These are phyloP conservation scores for Colletotrichum sp. DNA, from an alignment of 2,329 filamentous ascomycete genomes.

Conservation along the genomic window DNA sequence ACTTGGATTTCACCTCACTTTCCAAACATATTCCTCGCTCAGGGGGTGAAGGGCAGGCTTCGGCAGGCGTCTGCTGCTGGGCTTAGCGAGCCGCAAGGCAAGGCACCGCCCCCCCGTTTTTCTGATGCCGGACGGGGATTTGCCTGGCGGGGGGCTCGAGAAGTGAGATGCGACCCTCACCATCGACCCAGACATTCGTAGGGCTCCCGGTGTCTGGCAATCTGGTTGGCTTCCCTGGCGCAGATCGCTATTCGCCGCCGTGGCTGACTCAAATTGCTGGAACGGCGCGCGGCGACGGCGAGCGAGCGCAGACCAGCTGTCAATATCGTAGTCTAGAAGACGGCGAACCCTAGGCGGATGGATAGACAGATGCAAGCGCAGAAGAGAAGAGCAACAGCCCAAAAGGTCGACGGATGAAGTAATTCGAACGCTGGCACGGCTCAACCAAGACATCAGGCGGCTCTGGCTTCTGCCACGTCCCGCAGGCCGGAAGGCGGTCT, in stretches of 20 bases:
- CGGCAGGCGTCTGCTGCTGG: neutral
- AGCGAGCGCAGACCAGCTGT: constrained; percentile 1
- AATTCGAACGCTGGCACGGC: neutral
- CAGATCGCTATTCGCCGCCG: constrained; percentile 14
- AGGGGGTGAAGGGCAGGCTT: neutral
- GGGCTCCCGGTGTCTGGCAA: neutral
- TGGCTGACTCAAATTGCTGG: neutral
- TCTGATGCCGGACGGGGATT: constrained; percentile 11
- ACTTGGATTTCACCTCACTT: neutral
- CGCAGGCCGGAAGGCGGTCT: neutral
- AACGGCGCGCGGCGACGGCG: neutral
- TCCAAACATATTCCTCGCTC: neutral
- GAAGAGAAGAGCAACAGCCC: neutral
- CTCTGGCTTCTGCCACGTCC: neutral
- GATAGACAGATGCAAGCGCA: neutral
- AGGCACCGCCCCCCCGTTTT: neutral
- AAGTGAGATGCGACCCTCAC: constrained; percentile 8
- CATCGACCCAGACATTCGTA: neutral
- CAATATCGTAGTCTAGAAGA: neutral
- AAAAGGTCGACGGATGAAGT: neutral
- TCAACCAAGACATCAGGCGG: neutral
- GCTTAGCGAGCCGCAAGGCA: constrained; percentile 9
- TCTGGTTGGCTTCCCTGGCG: constrained; percentile 15
- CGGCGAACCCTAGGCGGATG: neutral
- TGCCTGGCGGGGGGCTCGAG: neutral